Conservation (phyloP, 495 filamentous ascomycete species). For the Aspergillus ostianus region DNA sequence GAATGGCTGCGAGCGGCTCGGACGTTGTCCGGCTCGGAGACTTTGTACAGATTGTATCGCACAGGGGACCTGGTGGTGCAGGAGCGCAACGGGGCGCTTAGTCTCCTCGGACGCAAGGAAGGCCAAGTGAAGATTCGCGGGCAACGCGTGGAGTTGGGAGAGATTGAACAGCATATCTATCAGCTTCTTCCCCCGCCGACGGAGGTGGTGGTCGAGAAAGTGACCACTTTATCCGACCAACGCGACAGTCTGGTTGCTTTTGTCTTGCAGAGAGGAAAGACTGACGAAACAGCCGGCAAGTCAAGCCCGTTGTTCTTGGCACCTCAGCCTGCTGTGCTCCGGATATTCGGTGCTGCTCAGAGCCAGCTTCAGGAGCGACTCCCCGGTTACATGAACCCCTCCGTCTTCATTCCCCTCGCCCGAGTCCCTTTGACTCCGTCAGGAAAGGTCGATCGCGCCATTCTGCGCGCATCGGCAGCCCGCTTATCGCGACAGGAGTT, state of each 20-base stretch:
- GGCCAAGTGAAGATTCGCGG: constrained; percentile 11
- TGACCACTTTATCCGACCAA: constrained; percentile 11
- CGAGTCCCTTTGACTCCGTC: constrained; percentile 29
- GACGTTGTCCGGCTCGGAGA: background rate
- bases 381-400: constrained; percentile 41
- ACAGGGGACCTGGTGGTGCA: constrained; percentile 9
- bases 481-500: background rate
- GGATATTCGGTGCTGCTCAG: background rate
- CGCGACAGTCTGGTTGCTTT: background rate
- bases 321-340: background rate
- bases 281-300: background rate
- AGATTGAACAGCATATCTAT: constrained; percentile 7
- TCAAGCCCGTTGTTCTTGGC: background rate
- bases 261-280: background rate
- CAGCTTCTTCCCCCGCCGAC: background rate
- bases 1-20: background rate
- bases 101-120: constrained; percentile 10
- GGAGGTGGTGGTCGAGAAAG: background rate
- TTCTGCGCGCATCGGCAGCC: background rate
- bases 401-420: constrained; percentile 30
- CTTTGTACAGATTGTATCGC: background rate
- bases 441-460: constrained; percentile 33
- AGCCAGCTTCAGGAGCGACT: constrained; percentile 2
- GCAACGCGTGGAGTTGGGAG: constrained; percentile 8
- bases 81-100: background rate